phyloP scores from a whole-genome alignment of 1,139 yeast genomes.

The Suhomyces panamericanus region DNA sequence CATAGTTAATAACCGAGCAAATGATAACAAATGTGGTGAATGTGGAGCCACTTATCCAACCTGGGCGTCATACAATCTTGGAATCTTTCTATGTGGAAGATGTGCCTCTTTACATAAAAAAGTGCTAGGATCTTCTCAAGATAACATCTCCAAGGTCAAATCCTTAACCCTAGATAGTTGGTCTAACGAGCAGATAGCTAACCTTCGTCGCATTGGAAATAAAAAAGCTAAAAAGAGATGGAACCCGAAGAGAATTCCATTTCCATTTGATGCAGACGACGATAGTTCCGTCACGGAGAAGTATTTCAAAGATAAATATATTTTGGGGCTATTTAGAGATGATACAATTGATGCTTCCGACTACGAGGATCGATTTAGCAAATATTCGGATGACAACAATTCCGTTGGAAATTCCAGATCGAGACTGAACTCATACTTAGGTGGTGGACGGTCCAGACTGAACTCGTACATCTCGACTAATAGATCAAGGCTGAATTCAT shows the following conservation, averaged over 20 bases:
- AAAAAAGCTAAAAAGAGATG: slow-evolving; percentile 60
- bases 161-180: slow-evolving; percentile 84
- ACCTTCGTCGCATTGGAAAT: slow-evolving; percentile 65
- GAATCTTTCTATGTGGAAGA: slow-evolving; percentile 72
- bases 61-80: slow-evolving; percentile 52
- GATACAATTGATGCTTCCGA: slow-evolving; percentile 29
- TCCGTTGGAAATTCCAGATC: slow-evolving; percentile 6
- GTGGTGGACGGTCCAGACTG: slow-evolving; percentile 22
- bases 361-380: slow-evolving; percentile 23
- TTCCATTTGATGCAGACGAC: slow-evolving; percentile 70
- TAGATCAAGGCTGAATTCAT: slow-evolving; percentile 24
- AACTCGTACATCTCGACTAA: slow-evolving; percentile 12
- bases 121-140: slow-evolving; percentile 53
- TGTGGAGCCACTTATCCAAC: slow-evolving; percentile 66
- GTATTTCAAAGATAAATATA: slow-evolving; percentile 55
- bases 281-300: slow-evolving; percentile 44
- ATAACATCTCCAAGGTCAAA: slow-evolving; percentile 63
- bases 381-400: slow-evolving; percentile 19
- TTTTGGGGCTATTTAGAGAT: slow-evolving; percentile 46
- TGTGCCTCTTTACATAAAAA: slow-evolving; percentile 80
- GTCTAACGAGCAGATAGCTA: slow-evolving; percentile 59
- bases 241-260: slow-evolving; percentile 62
- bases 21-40: slow-evolving; percentile 70
- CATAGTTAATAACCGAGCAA: slow-evolving; percentile 38
- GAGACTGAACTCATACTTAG: slow-evolving; percentile 12